These are phyloP conservation scores for Rhodotorula babjevae DNA, from an alignment of 768 basidiomycete species.

Conservation along the genomic window DNA sequence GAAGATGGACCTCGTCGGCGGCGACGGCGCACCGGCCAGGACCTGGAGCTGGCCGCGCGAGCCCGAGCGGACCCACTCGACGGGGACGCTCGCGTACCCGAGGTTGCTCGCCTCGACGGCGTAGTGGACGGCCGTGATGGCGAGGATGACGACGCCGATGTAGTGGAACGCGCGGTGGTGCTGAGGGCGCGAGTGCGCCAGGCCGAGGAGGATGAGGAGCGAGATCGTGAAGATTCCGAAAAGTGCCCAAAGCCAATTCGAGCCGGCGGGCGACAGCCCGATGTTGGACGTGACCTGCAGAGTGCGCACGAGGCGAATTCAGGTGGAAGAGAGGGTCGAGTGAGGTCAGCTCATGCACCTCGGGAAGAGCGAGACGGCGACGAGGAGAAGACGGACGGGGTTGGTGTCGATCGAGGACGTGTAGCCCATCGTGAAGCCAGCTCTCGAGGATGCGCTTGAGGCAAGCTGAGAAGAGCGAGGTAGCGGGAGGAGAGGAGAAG, in stretches of 20 bases:
- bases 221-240: slow-evolving; percentile 14
- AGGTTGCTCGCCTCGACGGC: slow-evolving; percentile 12
- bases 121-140: slow-evolving; percentile 12
- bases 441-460: background rate
- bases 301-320: background rate
- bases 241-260: background rate
- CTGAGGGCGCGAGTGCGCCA: slow-evolving; percentile 2
- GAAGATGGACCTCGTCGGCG: slow-evolving; percentile 17
- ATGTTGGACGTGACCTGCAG: background rate
- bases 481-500: background rate
- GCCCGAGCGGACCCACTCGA: slow-evolving; percentile 17
- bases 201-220: background rate
- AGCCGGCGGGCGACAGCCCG: background rate
- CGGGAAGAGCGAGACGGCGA: too few species aligned
- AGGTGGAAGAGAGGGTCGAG: too few species aligned
- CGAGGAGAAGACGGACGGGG: background rate
- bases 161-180: slow-evolving; percentile 19
- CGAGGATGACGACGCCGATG: slow-evolving; percentile 11
- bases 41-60: slow-evolving; percentile 12
- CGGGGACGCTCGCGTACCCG: slow-evolving; percentile 9
- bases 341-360: too few species aligned
- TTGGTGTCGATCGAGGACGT: background rate
- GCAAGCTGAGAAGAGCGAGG: too few species aligned
- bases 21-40: slow-evolving; percentile 1
- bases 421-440: background rate